A percentile compares a stretch with the other conserved stretches of the same genome.
Evolutionary conservation across 441 rosid genomes (phyloP).

Genomic region (Raphanus hybrid): DNA sequence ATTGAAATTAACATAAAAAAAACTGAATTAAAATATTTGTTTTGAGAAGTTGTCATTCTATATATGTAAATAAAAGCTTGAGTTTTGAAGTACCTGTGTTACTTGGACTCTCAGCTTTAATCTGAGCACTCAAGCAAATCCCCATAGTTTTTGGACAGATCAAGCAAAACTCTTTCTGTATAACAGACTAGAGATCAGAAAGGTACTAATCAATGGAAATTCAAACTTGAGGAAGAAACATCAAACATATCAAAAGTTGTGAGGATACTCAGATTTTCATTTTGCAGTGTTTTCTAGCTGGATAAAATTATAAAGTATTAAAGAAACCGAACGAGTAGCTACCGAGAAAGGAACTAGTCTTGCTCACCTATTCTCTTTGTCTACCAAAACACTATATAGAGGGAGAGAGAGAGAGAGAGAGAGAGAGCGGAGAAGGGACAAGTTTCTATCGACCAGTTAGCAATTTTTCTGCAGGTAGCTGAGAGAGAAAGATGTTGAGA

Average conservation of each 20-base stretch:
- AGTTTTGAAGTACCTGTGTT: conserved; percentile 61
- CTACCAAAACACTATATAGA: conserved; percentile 29
- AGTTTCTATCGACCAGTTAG: conserved; percentile 30
- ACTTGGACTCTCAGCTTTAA: conserved; percentile 78
- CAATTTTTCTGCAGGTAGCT: conserved; percentile 32
- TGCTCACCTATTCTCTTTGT: conserved; percentile 38
- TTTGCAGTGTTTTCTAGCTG: conserved; percentile 1
- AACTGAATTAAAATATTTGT: background rate
- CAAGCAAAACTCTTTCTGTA: conserved; percentile 35
- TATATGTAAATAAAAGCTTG: background rate
- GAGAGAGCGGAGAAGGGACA: conserved; percentile 27
- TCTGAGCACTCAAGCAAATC: conserved; percentile 78
- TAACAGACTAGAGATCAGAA: conserved; percentile 24
- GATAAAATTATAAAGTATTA: background rate
- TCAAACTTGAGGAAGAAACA: conserved; percentile 5
- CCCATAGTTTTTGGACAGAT: conserved; percentile 57
- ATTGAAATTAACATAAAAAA: conserved; percentile 1
- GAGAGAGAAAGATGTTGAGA: conserved; percentile 35
- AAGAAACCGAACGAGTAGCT: conserved; percentile 11
- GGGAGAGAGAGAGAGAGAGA: conserved; percentile 16
- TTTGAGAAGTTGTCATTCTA: conserved; percentile 14
- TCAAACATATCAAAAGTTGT: conserved; percentile 26
- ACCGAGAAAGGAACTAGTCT: conserved; percentile 18
- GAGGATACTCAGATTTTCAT: conserved; percentile 15
- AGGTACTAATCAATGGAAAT: conserved; percentile 12